A percentile compares a stretch with the other conserved stretches of the same genome.
These are phyloP conservation scores for Coemansia sp. DNA, from an alignment of 192 early-diverging fungal genomes.

Conservation along the genomic window DNA sequence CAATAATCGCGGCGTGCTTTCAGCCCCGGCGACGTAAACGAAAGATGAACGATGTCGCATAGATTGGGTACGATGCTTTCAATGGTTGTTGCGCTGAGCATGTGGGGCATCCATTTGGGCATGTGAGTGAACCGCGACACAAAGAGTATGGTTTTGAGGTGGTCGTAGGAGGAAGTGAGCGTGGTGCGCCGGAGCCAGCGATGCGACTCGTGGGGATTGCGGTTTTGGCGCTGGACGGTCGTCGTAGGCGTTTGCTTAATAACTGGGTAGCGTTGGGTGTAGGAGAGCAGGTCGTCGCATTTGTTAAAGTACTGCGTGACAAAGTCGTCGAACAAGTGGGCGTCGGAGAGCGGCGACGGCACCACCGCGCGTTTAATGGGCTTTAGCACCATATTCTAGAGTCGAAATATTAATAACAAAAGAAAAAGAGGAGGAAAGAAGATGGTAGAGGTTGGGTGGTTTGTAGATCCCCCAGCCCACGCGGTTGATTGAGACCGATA, in stretches of 20 bases:
- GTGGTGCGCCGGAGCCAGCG: conserved; percentile 42
- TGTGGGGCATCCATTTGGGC: conserved; percentile 31
- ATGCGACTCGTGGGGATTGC: conserved; percentile 44
- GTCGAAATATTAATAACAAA: too few species aligned
- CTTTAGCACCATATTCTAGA: conserved; percentile 26
- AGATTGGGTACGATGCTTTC: conserved; percentile 39
- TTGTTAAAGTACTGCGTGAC: conserved; percentile 50
- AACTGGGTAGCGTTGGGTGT: conserved; percentile 38
- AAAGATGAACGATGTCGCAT: conserved; percentile 21
- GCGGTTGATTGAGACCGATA: too few species aligned
- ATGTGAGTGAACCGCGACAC: conserved; percentile 21
- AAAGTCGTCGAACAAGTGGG: conserved; percentile 33
- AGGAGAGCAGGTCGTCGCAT: conserved; percentile 50
- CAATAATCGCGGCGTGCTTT: conserved; percentile 44
- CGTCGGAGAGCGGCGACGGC: conserved; percentile 36
- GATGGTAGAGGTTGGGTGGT: neutral
- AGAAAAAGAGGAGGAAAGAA: neutral
- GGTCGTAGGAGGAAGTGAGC: conserved; percentile 20
- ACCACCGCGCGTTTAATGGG: conserved; percentile 30
- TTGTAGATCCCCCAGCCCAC: too few species aligned
- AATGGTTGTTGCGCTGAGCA: conserved; percentile 9
- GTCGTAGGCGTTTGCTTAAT: conserved; percentile 14
- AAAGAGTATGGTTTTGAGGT: conserved; percentile 27
- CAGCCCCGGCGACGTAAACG: conserved; percentile 30
- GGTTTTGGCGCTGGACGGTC: conserved; percentile 44